Evolutionary conservation across 164 flowering plant genomes (phyloP).

Genomic region (Euptelea pleiosperma): DNA sequence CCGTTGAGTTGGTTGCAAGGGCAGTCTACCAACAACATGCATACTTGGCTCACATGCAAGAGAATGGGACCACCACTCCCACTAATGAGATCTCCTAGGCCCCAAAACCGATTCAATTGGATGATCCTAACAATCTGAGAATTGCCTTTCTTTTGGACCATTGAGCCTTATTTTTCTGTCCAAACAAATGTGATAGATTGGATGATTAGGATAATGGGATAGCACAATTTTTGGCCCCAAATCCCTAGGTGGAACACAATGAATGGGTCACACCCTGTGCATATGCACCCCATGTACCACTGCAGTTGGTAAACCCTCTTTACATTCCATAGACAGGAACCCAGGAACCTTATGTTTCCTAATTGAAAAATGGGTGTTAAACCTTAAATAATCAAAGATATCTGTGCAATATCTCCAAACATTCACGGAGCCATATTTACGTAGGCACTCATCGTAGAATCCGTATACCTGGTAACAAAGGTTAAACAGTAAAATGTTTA

Average conservation of each 20-base stretch:
- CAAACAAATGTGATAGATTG: neutral
- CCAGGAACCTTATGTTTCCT: slow-evolving; percentile 3
- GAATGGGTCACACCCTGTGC: neutral
- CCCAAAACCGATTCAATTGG: neutral
- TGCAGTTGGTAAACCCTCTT: neutral
- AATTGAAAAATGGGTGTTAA: slow-evolving; percentile 13
- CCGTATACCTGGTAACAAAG: slow-evolving; percentile 80
- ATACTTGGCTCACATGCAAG: neutral
- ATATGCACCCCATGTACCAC: neutral
- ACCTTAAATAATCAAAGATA: slow-evolving; percentile 97
- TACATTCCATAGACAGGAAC: neutral
- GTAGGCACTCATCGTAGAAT: slow-evolving; percentile 94
- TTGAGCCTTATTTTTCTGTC: no score
- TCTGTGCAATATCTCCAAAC: slow-evolving; percentile 99
- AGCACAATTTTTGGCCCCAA: neutral
- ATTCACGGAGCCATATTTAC: slow-evolving; percentile 98
- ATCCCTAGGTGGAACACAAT: neutral
- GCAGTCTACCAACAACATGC: slow-evolving; percentile 1
- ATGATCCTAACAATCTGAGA: no score
- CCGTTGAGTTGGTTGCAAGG: neutral
- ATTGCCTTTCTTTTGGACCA: neutral
- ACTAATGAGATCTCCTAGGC: neutral
- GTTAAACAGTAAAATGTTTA: slow-evolving; percentile 7
- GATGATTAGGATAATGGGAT: neutral
- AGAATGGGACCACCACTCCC: neutral